These are phyloP conservation scores for Cyberlindnera japonica DNA, from an alignment of 805 yeast species.

Conservation along the genomic window DNA sequence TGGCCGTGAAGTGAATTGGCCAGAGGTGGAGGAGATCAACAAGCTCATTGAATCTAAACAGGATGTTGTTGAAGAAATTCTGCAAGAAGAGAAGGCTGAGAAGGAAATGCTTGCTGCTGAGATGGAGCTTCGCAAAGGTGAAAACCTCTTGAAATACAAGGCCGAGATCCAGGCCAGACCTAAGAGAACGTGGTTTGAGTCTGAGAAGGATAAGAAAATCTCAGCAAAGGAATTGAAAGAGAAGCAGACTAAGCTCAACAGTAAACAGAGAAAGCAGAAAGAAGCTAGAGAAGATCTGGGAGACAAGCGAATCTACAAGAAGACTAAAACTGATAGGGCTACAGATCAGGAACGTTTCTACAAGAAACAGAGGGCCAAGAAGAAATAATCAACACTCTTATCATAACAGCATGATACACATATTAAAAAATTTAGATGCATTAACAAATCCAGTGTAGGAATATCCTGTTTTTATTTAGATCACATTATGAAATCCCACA, in stretches of 20 bases:
- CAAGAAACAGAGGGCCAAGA: constrained; percentile 25
- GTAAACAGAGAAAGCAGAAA: constrained; percentile 67
- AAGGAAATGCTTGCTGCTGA: constrained; percentile 87
- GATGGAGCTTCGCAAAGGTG: constrained; percentile 83
- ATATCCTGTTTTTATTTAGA: too few relatives aligned
- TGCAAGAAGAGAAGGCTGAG: constrained; percentile 83
- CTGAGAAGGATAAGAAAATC: constrained; percentile 40
- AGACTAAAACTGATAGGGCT: constrained; percentile 71
- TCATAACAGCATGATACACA: too few relatives aligned
- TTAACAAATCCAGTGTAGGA: too few relatives aligned
- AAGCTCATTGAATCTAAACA: constrained; percentile 56
- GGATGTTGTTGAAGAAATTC: constrained; percentile 65
- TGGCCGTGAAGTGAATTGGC: constrained; percentile 93
- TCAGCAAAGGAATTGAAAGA: constrained; percentile 31
- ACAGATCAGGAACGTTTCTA: constrained; percentile 41
- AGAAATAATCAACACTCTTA: too few relatives aligned
- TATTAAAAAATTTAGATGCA: too few relatives aligned
- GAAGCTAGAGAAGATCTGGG: constrained; percentile 57
- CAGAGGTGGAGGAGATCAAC: constrained; percentile 66
- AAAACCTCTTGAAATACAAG: constrained; percentile 73
- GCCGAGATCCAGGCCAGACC: constrained; percentile 87
- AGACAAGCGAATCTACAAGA: constrained; percentile 58
- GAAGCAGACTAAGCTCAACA: constrained; percentile 42
- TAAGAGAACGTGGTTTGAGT: constrained; percentile 94
- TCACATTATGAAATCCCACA: too few relatives aligned